Evolutionary conservation across 345 rosid genomes (phyloP), one percentile per base, ranked within the genome.

Genomic region (Eucalyptus marginata): DNA sequence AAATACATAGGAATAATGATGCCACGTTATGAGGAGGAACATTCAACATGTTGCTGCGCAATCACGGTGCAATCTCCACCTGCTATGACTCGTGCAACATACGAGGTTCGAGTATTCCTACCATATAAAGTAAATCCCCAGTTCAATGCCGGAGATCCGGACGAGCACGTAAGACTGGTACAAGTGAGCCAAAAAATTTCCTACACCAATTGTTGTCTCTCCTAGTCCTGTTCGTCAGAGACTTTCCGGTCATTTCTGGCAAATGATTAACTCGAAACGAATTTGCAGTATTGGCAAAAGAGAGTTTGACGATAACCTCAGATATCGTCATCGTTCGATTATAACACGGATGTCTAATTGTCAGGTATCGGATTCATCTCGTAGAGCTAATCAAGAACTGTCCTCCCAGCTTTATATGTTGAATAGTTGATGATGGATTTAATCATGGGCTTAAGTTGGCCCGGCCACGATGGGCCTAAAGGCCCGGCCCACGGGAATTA

Each of bases 341-440:
- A 52, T 7, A 0, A 52, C 25, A 18, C 2, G 5, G 25, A 52
- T 52, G 58, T 52, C 58, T 20, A 52, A 18, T 3, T 52, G 25
- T 20, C 20, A 52, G 1, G 58, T 20, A 52, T 52, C 5, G 99
- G 99, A 92, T 96, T 96, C 99, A 97, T 97, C 93, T 96, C 95
- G 36, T 96, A 95, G 24, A 96, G 95, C 95, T 97, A 99, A 90
- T 88, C 88, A 88, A 97, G 95, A 83, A 97, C 99, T 14, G 99
- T 95, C 94, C 96, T 95, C 52, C 90, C 96, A 40, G 58, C 58
- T 52, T 0, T 52, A 52, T 3, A 52, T 20, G 25, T 52, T 25
- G 20, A 52, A 52, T 3, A 10, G 25, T 52, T 18, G 25, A 52
- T n/a, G n/a, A n/a, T n/a, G n/a, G n/a, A n/a, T n/a, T n/a, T n/a